Conservation (phyloP, 495 filamentous ascomycete genomes). For the Polyplosphaeria fusca region DNA sequence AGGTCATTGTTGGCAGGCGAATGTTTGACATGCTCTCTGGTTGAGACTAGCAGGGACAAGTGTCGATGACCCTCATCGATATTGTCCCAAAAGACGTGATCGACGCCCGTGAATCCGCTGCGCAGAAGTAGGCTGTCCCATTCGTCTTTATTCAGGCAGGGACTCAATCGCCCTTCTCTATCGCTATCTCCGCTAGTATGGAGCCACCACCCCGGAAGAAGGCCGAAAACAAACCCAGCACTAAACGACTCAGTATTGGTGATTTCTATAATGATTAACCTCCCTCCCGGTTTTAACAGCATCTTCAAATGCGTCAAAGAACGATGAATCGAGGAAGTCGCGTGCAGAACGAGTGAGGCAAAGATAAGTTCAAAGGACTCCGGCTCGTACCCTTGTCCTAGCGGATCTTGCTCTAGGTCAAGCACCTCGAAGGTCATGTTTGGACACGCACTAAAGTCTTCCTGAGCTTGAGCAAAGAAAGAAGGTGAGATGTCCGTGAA, state of each 20-base stretch:
- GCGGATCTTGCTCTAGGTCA: background rate
- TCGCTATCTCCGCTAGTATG: background rate
- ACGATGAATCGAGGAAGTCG: background rate
- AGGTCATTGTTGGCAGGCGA: background rate
- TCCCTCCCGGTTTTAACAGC: constrained; percentile 2
- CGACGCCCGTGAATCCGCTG: background rate
- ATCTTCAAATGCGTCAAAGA: background rate
- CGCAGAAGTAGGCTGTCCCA: background rate
- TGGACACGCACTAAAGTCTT: background rate
- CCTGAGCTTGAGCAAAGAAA: constrained; percentile 5
- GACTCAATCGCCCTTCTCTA: background rate
- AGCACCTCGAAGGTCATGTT: background rate
- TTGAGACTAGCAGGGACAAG: background rate
- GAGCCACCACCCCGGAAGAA: constrained; percentile 10
- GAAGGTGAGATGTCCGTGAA: constrained; percentile 13
- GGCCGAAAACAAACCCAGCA: constrained; percentile 2
- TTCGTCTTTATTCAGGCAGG: background rate
- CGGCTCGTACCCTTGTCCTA: background rate
- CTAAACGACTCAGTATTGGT: background rate
- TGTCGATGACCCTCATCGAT: background rate
- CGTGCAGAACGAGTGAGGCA: background rate
- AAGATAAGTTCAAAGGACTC: background rate
- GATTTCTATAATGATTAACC: background rate
- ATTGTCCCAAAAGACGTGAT: background rate
- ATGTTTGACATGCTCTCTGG: constrained; percentile 6